Conservation (phyloP, 192 early-diverging fungal genomes). For the Coemansia sp. region DNA sequence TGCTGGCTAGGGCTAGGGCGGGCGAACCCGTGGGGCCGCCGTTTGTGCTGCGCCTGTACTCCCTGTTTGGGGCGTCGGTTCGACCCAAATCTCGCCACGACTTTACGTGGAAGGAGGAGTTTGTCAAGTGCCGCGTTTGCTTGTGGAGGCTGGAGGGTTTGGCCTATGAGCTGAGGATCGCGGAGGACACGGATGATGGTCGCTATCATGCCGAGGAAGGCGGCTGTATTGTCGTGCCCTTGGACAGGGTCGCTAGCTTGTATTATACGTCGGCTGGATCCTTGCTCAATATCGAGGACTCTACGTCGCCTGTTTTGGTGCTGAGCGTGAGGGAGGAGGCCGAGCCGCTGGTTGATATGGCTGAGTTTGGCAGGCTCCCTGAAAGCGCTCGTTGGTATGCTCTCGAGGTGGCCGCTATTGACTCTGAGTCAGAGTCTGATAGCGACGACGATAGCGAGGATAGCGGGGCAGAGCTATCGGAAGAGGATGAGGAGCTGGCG, state of each 20-base stretch:
- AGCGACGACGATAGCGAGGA: constrained; percentile 15
- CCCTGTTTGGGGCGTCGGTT: constrained; percentile 65
- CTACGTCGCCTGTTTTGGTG: constrained; percentile 65
- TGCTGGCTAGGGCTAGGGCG: constrained; percentile 20
- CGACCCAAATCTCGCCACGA: constrained; percentile 58
- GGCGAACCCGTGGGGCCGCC: constrained; percentile 36
- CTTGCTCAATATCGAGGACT: constrained; percentile 75
- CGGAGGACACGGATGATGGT: constrained; percentile 71
- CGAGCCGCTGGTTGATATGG: background rate
- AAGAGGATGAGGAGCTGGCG: background rate
- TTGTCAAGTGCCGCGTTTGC: constrained; percentile 53
- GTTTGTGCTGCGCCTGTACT: constrained; percentile 63
- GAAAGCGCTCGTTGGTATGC: constrained; percentile 28
- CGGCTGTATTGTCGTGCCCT: constrained; percentile 45
- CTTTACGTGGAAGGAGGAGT: constrained; percentile 84
- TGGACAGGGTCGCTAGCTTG: constrained; percentile 55
- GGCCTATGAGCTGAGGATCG: constrained; percentile 59
- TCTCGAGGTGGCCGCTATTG: constrained; percentile 6
- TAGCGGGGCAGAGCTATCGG: background rate
- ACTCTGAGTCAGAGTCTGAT: background rate
- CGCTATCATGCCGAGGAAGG: constrained; percentile 63
- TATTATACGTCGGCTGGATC: constrained; percentile 73
- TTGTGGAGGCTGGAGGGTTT: constrained; percentile 26
- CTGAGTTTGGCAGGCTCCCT: constrained; percentile 31
- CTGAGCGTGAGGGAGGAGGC: constrained; percentile 53